Evolutionary conservation across 108 stramenopile genomes (phyloP), one percentile per base, ranked within the genome.

Genomic region (Skeletonema menzelii): DNA sequence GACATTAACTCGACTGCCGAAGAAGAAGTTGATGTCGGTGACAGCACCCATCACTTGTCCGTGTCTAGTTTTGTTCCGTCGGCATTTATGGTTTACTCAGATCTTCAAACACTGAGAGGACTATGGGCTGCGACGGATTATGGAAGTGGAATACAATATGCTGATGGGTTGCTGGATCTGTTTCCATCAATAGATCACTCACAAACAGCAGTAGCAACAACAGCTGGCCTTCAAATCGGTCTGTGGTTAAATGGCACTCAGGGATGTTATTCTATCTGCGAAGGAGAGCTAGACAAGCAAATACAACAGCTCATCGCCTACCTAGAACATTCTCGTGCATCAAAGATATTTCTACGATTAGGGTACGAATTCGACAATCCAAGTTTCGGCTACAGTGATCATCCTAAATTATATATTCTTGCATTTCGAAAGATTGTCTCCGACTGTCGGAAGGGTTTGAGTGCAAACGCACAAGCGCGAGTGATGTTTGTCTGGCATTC

Each of bases 351-450:
- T 76, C 70, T 94, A 10, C 66, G 93, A 20, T 65, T 94, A 27
- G 93, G 93, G 44, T 94, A 94, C 56, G 88, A 94, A 56, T 94
- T 94, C 63, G 93, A 94, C 73, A 94, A 94, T 73, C 90, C 90
- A 4, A 60, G 62, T 1, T 93, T 93, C 80, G 87, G 87, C 6
- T 94, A 87, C 66, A 65, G 74, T 20, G 73, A 85, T 40, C 69
- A 87, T 73, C 90, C 93, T 7, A 27, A 56, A 5, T 38, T 76
- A 11, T 94, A 82, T 63, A 67, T 67, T 27, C 61, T 85, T 56
- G 91, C 91, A 27, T 94, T 86, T 76, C 76, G 79, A n/a, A 78
- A 79, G 22, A 73, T 94, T 35, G 90, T 90, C 2, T 10, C 70
- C 10, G 68, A 69, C 17, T 83, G 83, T 60, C 76, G 85, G 63